Base-by-base conservation (phyloP, 192 early-diverging fungal species). In the Coemansia sp. region DNA sequence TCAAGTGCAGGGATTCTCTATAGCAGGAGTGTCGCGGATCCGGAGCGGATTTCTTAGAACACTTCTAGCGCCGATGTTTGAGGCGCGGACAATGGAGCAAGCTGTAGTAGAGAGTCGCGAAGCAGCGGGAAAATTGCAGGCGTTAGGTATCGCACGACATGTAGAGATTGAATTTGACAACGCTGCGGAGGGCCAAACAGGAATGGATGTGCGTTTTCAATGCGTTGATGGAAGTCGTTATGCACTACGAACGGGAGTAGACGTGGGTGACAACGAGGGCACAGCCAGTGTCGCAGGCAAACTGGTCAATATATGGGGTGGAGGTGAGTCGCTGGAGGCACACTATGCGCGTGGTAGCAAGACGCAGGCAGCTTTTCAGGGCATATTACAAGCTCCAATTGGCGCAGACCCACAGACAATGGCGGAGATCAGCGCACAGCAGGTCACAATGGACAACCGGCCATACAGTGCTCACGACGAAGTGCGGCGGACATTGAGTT, bases 191-290 rank as follows among this genome's bases (percentile, higher is more conserved):
- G 49, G 14, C 16, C 27, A 62, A 0, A 44, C 19, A n/a, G 49
- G 60, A 5, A 32, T 95, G 5, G 88, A 96, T 73, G 86, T 97
- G 23, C 76, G 87, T 5, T 73, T 96, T 34, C 71, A 69, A 7
- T 84, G 92, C 56, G 84, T 89, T 63, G 92, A 95, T 60, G 81
- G 82, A 41, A 83, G 82, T 28, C 82, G 94, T 48, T 78, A 94
- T 28, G 88, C 80, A 71, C 82, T 93, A 49, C 86, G 83, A 61
- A 97, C 95, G 6, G 94, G 94, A 19, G 93, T 94, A 5, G 93
- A 94, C 52, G 85, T 97, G 27, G 93, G 92, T 18, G 93, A 92
- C 59, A 84, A 89, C 54, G 94, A 96, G 73, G 96, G 93, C 30
- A 91, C 81, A 28, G 87, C 90, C 69, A 89, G 85, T 57, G 81